Percentiles rank a stretch among this genome's conserved stretches.
Evolutionary conservation across 108 stramenopile species (phyloP).

Genomic region (Cyclotella atomus): DNA sequence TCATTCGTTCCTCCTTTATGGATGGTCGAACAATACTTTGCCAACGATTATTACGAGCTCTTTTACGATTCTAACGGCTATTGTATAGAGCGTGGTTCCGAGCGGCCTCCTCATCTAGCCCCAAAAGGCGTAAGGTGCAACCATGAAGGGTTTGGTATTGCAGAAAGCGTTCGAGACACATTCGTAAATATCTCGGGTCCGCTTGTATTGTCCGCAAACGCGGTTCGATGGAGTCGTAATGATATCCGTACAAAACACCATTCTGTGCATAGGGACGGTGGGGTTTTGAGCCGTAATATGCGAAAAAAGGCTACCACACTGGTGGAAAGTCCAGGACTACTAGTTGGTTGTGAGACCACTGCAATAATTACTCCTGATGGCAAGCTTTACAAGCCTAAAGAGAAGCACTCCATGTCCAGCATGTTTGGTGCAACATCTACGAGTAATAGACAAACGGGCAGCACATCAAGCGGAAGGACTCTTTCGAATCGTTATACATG

Average conservation of each 20-base stretch:
- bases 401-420: background rate
- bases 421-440: constrained; percentile 9
- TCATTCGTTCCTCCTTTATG: constrained; percentile 32
- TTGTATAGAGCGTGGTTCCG: constrained; percentile 83
- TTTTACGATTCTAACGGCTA: constrained; percentile 78
- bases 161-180: constrained; percentile 56
- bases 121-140: constrained; percentile 71
- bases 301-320: constrained; percentile 24
- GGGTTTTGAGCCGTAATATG: constrained; percentile 30
- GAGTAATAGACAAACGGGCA: constrained; percentile 8
- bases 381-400: constrained; percentile 9
- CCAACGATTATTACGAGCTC: constrained; percentile 90
- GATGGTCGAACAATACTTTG: constrained; percentile 89
- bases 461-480: constrained; percentile 14
- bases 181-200: constrained; percentile 63
- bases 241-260: constrained; percentile 31
- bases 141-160: constrained; percentile 64
- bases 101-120: constrained; percentile 82
- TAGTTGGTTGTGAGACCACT: constrained; percentile 24
- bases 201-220: constrained; percentile 47
- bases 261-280: constrained; percentile 30
- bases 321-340: constrained; percentile 29
- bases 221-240: constrained; percentile 46
- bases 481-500: constrained; percentile 68
- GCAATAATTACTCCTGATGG: constrained; percentile 28